phyloP scores from a whole-genome alignment of 2,329 filamentous ascomycete species.

The Akanthomyces lecanii region DNA sequence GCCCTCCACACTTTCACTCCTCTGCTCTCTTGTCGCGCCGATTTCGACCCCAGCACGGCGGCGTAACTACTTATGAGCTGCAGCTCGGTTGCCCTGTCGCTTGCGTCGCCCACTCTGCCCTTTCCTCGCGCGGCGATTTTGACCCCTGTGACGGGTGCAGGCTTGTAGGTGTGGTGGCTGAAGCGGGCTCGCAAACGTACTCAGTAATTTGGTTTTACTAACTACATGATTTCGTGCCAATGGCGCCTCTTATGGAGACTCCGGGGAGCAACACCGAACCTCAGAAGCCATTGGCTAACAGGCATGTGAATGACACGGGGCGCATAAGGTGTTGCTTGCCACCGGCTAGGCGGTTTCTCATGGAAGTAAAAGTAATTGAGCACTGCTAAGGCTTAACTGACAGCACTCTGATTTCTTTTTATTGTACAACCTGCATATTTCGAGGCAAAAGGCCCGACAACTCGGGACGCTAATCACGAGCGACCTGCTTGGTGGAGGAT shows the following conservation, averaged over 20 bases:
- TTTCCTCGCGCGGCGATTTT: no score
- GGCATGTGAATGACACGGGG: not conserved
- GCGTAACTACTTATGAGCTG: no score
- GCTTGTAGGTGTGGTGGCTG: no score
- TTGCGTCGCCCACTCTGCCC: no score
- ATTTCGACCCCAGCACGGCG: no score
- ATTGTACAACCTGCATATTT: not conserved
- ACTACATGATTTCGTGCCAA: constrained; percentile 12
- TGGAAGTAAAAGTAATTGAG: constrained; percentile 6
- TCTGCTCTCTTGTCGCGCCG: no score
- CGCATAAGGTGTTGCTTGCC: not conserved
- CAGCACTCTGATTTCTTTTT: not conserved
- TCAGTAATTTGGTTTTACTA: no score
- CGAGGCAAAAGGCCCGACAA: not conserved
- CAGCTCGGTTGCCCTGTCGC: no score
- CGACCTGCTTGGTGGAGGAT: constrained; percentile 5
- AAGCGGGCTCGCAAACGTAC: no score
- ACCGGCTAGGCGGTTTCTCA: not conserved
- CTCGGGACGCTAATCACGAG: constrained; percentile 13
- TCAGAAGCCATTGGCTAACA: not conserved
- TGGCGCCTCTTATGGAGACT: constrained; percentile 15
- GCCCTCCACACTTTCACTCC: no score
- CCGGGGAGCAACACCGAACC: constrained; percentile 8
- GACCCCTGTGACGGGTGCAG: no score
- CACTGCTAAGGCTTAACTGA: not conserved